Evolutionary conservation across 106 monocot species (phyloP).

Genomic region (Ottelia alismoides): DNA sequence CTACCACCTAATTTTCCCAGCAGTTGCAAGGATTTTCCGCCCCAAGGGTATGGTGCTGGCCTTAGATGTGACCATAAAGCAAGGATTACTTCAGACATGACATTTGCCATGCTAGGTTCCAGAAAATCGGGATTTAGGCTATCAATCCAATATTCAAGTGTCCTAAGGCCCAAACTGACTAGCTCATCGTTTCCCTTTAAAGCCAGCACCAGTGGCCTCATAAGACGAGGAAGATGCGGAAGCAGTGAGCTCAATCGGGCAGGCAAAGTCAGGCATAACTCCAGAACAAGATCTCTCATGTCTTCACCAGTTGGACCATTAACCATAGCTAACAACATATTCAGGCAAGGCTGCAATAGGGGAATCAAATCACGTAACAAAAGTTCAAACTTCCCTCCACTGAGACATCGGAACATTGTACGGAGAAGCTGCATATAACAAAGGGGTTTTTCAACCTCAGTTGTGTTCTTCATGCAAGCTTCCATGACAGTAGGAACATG

Average conservation of each 20-base stretch:
- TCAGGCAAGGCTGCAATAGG: constrained; percentile 84
- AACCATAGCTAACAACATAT: constrained; percentile 90
- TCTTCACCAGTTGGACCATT: constrained; percentile 91
- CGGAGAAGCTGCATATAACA: constrained; percentile 93
- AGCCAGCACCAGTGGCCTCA: constrained; percentile 84
- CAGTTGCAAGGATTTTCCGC: constrained; percentile 84
- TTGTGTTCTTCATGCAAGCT: constrained; percentile 93
- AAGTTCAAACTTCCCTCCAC: constrained; percentile 90
- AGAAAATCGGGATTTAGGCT: constrained; percentile 98
- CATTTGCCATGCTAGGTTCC: constrained; percentile 98
- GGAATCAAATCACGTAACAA: constrained; percentile 88
- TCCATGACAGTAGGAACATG: constrained; percentile 93
- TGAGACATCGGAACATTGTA: constrained; percentile 75
- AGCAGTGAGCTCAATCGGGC: constrained; percentile 98
- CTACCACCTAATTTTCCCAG: constrained; percentile 97
- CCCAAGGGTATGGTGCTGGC: constrained; percentile 90
- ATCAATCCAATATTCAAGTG: constrained; percentile 99
- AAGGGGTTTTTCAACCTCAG: constrained; percentile 94
- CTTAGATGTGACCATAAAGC: constrained; percentile 97
- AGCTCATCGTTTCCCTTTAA: constrained; percentile 94
- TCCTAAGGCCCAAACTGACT: constrained; percentile 85
- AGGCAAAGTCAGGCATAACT: constrained; percentile 88
- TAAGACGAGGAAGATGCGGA: constrained; percentile 92
- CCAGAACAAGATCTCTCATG: constrained; percentile 83
- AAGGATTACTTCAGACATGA: constrained; percentile 96